Percentiles rank a stretch among this genome's conserved stretches.
Evolutionary conservation across 2,329 filamentous ascomycete species (phyloP).

Genomic region (Knufia fluminis): DNA sequence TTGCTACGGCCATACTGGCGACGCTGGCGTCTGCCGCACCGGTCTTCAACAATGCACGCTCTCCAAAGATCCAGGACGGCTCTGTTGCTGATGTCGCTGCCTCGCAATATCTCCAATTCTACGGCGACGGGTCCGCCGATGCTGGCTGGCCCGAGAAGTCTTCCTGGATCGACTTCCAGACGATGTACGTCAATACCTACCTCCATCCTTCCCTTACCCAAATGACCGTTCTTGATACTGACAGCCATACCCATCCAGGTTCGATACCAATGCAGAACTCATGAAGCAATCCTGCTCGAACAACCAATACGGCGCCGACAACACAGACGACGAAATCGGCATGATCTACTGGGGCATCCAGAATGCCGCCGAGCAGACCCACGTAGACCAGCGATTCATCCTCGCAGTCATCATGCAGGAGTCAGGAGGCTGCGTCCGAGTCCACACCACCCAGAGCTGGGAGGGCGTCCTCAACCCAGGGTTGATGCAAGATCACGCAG

Average conservation of each 20-base stretch:
- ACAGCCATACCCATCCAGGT: no score
- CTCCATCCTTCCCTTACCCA: no score
- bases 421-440: slow-evolving; percentile 24
- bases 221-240: no score
- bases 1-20: no score
- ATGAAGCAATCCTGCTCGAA: no score
- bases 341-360: slow-evolving; percentile 22
- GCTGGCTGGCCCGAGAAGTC: slow-evolving; percentile 18
- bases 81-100: no score
- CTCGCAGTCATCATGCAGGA: slow-evolving; percentile 30
- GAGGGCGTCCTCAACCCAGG: slow-evolving; percentile 18
- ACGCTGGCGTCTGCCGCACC: no score
- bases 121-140: slow-evolving; percentile 18
- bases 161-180: slow-evolving; percentile 19
- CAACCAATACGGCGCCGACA: neutral
- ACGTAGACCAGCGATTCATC: slow-evolving; percentile 27
- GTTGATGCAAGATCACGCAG: slow-evolving; percentile 14
- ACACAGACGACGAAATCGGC: slow-evolving; percentile 16
- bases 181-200: slow-evolving; percentile 12
- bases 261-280: no score
- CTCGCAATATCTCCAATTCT: slow-evolving; percentile 5
- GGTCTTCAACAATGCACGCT: no score
- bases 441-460: slow-evolving; percentile 15
- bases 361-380: slow-evolving; percentile 17
- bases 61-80: no score